These are phyloP conservation scores for Apiotrichum laibachii DNA, from an alignment of 1,284 basidiomycete species.

Conservation along the genomic window DNA sequence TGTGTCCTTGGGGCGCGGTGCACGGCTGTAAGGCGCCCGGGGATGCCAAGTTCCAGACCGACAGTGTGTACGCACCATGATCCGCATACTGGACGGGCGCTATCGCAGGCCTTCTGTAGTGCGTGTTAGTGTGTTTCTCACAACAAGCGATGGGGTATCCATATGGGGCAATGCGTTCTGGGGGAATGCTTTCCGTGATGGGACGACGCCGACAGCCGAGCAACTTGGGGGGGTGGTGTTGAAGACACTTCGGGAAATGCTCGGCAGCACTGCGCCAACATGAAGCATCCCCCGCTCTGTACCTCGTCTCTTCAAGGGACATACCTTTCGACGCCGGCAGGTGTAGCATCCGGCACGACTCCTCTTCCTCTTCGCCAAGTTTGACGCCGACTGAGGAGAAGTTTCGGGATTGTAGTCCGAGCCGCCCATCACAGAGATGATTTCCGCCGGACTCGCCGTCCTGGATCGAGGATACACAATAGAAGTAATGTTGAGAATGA, in stretches of 20 bases:
- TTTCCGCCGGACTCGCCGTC: neutral
- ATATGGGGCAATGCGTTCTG: neutral
- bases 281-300: too few species aligned
- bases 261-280: neutral
- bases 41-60: neutral
- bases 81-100: slow-evolving; percentile 19
- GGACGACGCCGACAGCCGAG: too few species aligned
- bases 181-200: too few species aligned
- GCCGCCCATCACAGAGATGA: neutral
- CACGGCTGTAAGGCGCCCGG: too few species aligned
- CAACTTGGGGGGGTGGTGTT: too few species aligned
- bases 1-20: too few species aligned
- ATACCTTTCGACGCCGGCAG: slow-evolving; percentile 24
- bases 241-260: neutral
- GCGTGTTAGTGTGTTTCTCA: neutral
- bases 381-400: neutral
- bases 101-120: slow-evolving; percentile 27
- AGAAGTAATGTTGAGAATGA: too few species aligned
- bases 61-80: slow-evolving; percentile 16
- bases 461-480: too few species aligned
- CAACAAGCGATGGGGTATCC: neutral
- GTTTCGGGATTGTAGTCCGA: neutral
- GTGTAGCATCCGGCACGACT: slow-evolving; percentile 26
- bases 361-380: slow-evolving; percentile 19
- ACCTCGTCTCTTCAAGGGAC: neutral